These are phyloP conservation scores for Aurifilum marmelostoma DNA, from an alignment of 2,329 filamentous ascomycete species.

Conservation along the genomic window DNA sequence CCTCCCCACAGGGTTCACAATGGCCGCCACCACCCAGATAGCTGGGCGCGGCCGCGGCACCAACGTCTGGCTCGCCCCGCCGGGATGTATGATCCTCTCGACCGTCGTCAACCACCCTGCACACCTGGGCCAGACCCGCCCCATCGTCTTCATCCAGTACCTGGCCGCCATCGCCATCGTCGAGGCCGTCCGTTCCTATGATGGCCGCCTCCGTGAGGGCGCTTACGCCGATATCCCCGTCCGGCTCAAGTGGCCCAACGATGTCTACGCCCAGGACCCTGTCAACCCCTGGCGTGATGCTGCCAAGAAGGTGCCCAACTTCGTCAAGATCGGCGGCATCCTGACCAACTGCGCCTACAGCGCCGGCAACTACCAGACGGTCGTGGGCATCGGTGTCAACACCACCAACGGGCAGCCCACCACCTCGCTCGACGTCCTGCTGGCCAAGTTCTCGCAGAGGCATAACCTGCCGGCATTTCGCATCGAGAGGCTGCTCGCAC, in stretches of 20 bases:
- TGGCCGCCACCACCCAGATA: conserved; percentile 84
- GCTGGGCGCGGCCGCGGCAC: conserved; percentile 85
- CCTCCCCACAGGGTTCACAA: conserved; percentile 84
- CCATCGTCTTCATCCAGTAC: conserved; percentile 94
- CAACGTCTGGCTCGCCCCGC: conserved; percentile 94
- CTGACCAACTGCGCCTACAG: conserved; percentile 86
- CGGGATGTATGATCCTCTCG: conserved; percentile 85
- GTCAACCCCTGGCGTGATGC: conserved; percentile 36
- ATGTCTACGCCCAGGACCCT: conserved; percentile 76
- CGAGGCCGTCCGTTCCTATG: conserved; percentile 80
- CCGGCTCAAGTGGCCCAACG: conserved; percentile 96
- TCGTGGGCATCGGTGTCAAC: conserved; percentile 87
- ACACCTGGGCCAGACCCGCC: conserved; percentile 69
- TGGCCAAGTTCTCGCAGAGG: conserved; percentile 44
- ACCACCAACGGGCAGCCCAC: conserved; percentile 83
- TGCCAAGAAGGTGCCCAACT: conserved; percentile 46
- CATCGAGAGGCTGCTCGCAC: conserved; percentile 79
- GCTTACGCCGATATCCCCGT: conserved; percentile 74
- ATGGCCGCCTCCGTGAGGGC: conserved; percentile 35
- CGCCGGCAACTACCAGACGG: conserved; percentile 76
- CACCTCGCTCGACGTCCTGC: conserved; percentile 78
- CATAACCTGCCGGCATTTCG: conserved; percentile 60
- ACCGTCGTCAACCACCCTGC: conserved; percentile 84
- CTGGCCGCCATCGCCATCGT: conserved; percentile 86
- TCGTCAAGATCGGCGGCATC: conserved; percentile 92